phyloP scores from a whole-genome alignment of 2,329 filamentous ascomycete species.

The Penicillium aurantiogriseum region DNA sequence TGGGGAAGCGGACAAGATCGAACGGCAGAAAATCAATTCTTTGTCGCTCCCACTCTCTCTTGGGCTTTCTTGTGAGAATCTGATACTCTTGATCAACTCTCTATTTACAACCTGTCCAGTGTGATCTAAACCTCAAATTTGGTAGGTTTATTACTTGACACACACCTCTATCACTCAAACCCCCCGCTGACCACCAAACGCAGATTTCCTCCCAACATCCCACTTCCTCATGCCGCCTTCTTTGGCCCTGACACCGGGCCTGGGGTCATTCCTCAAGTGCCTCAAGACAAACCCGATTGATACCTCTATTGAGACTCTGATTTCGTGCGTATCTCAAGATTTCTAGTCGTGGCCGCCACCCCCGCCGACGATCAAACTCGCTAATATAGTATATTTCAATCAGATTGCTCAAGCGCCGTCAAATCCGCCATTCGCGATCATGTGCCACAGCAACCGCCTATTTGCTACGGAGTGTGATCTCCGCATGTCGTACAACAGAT shows the following conservation, averaged over 20 bases:
- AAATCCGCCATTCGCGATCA: conserved; percentile 82
- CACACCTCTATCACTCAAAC: not conserved
- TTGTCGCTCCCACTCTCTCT: conserved; percentile 24
- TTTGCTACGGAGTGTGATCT: conserved; percentile 82
- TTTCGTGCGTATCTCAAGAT: conserved; percentile 61
- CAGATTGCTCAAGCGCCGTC: conserved; percentile 83
- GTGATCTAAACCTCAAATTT: not conserved
- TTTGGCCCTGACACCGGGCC: conserved; percentile 65
- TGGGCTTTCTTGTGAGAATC: not conserved
- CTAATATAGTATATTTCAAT: conserved; percentile 6
- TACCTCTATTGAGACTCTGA: conserved; percentile 76
- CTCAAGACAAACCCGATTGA: conserved; percentile 75
- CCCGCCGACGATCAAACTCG: not conserved
- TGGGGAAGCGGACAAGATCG: conserved; percentile 29
- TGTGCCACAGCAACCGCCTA: conserved; percentile 91
- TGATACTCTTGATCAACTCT: not conserved
- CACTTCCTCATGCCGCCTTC: conserved; percentile 55
- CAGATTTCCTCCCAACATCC: conserved; percentile 14
- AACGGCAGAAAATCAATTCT: conserved; percentile 30
- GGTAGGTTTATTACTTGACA: not conserved
- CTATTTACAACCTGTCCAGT: not conserved
- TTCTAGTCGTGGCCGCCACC: conserved; percentile 3
- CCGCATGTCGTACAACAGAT: conserved; percentile 73
- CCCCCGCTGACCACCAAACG: conserved; percentile 2
- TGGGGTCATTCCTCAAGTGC: conserved; percentile 75